Base-by-base conservation (phyloP, 2,329 filamentous ascomycete genomes). In the Hypoxylon sp. region DNA sequence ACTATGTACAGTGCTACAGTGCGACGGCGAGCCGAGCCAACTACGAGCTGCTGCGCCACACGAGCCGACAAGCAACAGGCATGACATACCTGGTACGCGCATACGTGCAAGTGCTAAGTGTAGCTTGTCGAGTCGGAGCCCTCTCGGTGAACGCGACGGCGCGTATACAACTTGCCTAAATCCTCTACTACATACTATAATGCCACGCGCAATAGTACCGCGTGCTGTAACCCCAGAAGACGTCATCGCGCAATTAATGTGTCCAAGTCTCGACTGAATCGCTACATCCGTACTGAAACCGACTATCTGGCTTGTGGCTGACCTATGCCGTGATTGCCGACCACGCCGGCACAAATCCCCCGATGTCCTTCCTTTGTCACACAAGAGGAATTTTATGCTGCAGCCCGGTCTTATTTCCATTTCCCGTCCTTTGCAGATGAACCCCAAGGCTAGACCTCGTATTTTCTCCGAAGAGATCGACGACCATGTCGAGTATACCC, bases 141-240 rank as follows among this genome's bases (percentile, higher is more conserved):
- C 58, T 61, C 54, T 58, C 61, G 61, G 61, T 56, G 58, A 63
- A 58, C 54, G 61, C 61, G 61, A 63, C 50, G 27, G 26, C 48
- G 49, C 26, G 20, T 48, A 33, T 60, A 21, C 24, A 47, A 54
- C 43, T 35, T 35, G n/a, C n/a, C n/a, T n/a, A n/a, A n/a, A n/a
- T n/a, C n/a, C n/a, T n/a, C 15, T 5, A 38, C 3, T 18, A 18
- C 11, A 20, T 38, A 6, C 5, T 11, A 17, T 17, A 38, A 20
- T 17, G 11, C 51, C 38, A 54, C 33, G 48, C 45, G 57, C 53
- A 43, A 61, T 47, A 29, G 50, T 11, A 5, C 20, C 15, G 31
- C 37, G 15, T 47, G 38, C 24, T 31, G 50, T 46, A 31, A 58
- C 46, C 31, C 15, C 27, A 31, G 3, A 42, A 45, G 18, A 48